Percentiles rank a stretch among this genome's conserved stretches.
Evolutionary conservation across 306 rosid genomes (phyloP).

Genomic region (Begonia loranthoides): DNA sequence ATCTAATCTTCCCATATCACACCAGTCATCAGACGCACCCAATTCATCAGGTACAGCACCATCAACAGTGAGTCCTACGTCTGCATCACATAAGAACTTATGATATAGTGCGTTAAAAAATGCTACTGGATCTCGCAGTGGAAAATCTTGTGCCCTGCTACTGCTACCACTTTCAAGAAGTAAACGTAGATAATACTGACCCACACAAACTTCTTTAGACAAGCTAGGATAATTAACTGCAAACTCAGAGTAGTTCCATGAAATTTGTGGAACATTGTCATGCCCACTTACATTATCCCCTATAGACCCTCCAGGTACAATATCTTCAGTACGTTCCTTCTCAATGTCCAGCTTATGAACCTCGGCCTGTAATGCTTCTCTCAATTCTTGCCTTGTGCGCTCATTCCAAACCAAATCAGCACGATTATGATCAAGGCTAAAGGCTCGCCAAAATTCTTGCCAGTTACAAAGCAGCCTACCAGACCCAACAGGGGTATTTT

Average conservation of each 20-base stretch:
- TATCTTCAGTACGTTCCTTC: slow-evolving; percentile 97
- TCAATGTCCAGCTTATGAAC: slow-evolving; percentile 96
- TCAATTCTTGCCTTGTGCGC: slow-evolving; percentile 94
- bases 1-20: slow-evolving; percentile 95
- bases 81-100: slow-evolving; percentile 94
- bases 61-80: slow-evolving; percentile 89
- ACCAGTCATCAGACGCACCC: slow-evolving; percentile 99
- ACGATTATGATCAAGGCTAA: slow-evolving; percentile 96
- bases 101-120: slow-evolving; percentile 93
- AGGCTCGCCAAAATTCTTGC: slow-evolving; percentile 99
- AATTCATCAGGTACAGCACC: slow-evolving; percentile 97
- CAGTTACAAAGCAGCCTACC: slow-evolving; percentile 93
- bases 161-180: slow-evolving; percentile 93
- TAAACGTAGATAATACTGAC: slow-evolving; percentile 91
- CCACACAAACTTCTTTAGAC: slow-evolving; percentile 98
- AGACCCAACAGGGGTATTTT: slow-evolving; percentile 93
- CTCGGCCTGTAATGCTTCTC: slow-evolving; percentile 92
- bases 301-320: slow-evolving; percentile 66
- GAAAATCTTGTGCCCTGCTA: slow-evolving; percentile 93
- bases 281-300: slow-evolving; percentile 41
- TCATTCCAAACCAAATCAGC: slow-evolving; percentile 99
- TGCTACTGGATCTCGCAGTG: slow-evolving; percentile 91
- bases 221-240: slow-evolving; percentile 83
- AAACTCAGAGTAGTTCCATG: slow-evolving; percentile 97
- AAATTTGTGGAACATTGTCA: slow-evolving; percentile 70